Evolutionary conservation across 345 rosid species (phyloP), one percentile per base, ranked within the genome.

Genomic region (Eucalyptus leucophloia): DNA sequence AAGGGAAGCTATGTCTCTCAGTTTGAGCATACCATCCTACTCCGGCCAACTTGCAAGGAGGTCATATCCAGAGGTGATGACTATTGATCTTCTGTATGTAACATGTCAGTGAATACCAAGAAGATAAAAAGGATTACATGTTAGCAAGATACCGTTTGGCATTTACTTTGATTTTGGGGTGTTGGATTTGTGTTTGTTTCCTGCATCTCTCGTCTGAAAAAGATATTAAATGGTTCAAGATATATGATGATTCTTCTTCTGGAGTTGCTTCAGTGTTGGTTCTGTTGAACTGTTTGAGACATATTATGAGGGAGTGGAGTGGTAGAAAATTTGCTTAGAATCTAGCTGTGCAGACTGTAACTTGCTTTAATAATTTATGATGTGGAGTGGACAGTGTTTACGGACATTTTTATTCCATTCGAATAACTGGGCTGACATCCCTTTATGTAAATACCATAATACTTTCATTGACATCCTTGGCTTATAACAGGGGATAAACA

Each of bases 11-110:
- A 95, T 47, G 99, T 98, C 3, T 97, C 99, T 58, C 99, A 98
- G 92, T 98, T 94, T 42, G 98, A 96, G 92, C 99, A 98, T 89
- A 97, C 99, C 42, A 94, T 98, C 86, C 91, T 97, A 85, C 96
- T 98, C 28, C 96, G 99, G 89, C 99, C 99, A 1, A 96, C 97
- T 82, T 98, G 99, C 98, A 97, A 97, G 93, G 99, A 98, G 93
- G 99, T 97, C 80, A 92, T 96, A 90, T 97, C 99, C 53, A 95
- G 94, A 89, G 99, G 99, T 37, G 98, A 97, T 86, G 99, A 96
- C 87, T 98, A 96, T 86, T 98, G 92, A 94, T 50, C 21, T 88
- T 44, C 47, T 21, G 85, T 77, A 77, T 77, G 85, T 77, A 77
- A 77, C 85, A 77, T 21, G 85, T 23, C 85, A 77, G 85, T n/a